Conservation (phyloP, 2,329 filamentous ascomycete species). For the Penicillium oxalicum region DNA sequence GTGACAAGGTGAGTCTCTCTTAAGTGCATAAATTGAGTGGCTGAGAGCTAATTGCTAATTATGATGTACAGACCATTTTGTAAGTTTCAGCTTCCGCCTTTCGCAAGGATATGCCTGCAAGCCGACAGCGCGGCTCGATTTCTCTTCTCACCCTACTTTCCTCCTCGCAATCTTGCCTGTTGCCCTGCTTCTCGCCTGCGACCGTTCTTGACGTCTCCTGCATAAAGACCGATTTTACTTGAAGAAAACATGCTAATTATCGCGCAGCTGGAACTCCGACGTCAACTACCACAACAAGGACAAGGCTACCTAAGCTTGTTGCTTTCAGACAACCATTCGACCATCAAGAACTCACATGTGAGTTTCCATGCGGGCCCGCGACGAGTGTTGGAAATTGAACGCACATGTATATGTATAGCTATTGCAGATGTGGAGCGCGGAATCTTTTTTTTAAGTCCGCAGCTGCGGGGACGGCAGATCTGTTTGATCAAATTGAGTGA, state of each 20-base stretch:
- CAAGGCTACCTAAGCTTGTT: conserved; percentile 48
- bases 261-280: conserved; percentile 75
- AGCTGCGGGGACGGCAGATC: conserved; percentile 7
- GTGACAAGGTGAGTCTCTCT: conserved; percentile 71
- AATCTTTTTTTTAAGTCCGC: conserved; percentile 10
- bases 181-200: not conserved
- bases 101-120: not conserved
- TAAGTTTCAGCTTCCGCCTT: conserved; percentile 41
- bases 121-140: not conserved
- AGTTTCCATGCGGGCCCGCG: conserved; percentile 5
- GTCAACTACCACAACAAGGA: conserved; percentile 98
- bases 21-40: not conserved
- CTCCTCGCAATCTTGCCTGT: not conserved
- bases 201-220: too few species aligned
- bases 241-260: conserved; percentile 12
- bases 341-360: conserved; percentile 5
- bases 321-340: not conserved
- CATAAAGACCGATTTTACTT: too few species aligned
- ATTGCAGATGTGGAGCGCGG: conserved; percentile 17
- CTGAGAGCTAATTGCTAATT: conserved; percentile 7
- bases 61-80: conserved; percentile 55
- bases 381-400: conserved; percentile 5
- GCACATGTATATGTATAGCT: conserved; percentile 28
- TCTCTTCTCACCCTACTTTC: not conserved
- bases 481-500: conserved; percentile 20